Evolutionary conservation across 179 eudicot species (phyloP).

Genomic region (Camellia oleifera): DNA sequence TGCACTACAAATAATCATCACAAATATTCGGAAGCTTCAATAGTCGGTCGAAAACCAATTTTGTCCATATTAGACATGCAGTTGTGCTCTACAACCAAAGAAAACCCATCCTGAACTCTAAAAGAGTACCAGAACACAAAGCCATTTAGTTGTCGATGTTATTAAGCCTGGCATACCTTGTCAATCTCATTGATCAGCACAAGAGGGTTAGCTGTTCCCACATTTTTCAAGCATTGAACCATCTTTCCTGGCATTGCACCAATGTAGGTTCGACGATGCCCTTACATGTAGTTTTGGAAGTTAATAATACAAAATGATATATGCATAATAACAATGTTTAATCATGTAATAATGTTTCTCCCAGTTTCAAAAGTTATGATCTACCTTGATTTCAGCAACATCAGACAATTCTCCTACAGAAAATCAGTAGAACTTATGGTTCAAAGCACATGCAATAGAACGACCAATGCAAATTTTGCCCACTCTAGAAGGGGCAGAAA

Average conservation of each 20-base stretch:
- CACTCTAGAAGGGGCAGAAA: slow-evolving; percentile 98
- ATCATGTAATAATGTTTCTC: not conserved
- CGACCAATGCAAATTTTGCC: slow-evolving; percentile 98
- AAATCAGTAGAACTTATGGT: slow-evolving; percentile 91
- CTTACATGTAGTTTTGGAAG: slow-evolving; percentile 44
- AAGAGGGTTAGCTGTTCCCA: slow-evolving; percentile 96
- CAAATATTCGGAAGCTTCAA: not conserved
- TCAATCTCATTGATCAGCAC: slow-evolving; percentile 97
- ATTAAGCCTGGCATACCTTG: slow-evolving; percentile 51
- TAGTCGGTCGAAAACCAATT: not conserved
- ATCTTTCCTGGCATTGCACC: slow-evolving; percentile 99
- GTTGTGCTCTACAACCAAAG: not conserved
- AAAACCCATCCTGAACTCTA: not conserved
- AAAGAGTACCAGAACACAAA: not conserved
- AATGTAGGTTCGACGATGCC: slow-evolving; percentile 98
- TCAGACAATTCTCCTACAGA: slow-evolving; percentile 98
- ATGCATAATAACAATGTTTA: not conserved
- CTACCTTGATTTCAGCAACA: slow-evolving; percentile 99
- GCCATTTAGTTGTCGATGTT: not conserved
- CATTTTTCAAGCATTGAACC: slow-evolving; percentile 93
- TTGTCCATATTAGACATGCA: too few relatives aligned
- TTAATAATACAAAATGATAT: slow-evolving; percentile 7
- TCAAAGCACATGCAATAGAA: slow-evolving; percentile 95
- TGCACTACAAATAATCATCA: slow-evolving; percentile 1
- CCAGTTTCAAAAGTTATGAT: not conserved